A percentile compares a stretch with the other conserved stretches of the same genome.
phyloP scores from a whole-genome alignment of 495 filamentous ascomycete species.

The Penicillium bovifimosum region DNA sequence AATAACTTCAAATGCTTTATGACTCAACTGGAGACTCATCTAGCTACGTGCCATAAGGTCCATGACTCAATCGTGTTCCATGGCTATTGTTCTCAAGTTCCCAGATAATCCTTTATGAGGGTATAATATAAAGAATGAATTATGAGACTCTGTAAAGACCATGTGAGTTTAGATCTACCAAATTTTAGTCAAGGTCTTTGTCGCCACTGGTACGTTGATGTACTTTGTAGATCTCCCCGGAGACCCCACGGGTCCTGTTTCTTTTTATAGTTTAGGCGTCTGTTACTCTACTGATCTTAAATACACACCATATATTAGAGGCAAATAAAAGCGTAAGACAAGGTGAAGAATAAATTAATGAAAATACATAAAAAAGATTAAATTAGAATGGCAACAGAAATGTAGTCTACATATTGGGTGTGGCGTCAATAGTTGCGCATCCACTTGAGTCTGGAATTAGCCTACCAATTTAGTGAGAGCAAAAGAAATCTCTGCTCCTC shows the following conservation, averaged over 20 bases:
- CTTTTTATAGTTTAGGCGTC: conserved; percentile 3
- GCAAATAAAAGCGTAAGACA: too few relatives aligned
- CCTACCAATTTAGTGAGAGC: too few relatives aligned
- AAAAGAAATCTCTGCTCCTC: neutral
- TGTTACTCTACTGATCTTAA: neutral
- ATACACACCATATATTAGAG: too few relatives aligned
- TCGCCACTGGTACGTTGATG: neutral
- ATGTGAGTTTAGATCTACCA: neutral
- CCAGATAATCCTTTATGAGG: too few relatives aligned
- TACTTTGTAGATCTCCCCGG: neutral
- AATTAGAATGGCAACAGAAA: conserved; percentile 9
- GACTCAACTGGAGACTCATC: too few relatives aligned
- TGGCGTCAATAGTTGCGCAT: conserved; percentile 25
- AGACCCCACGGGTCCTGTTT: conserved; percentile 2
- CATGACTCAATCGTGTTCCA: too few relatives aligned
- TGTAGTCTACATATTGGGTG: conserved; percentile 4
- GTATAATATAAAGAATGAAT: too few relatives aligned
- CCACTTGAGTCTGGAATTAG: conserved; percentile 5
- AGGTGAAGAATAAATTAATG: conserved; percentile 12
- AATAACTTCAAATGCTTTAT: too few relatives aligned
- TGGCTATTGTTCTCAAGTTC: too few relatives aligned
- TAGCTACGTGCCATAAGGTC: too few relatives aligned
- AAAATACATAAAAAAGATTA: conserved; percentile 4
- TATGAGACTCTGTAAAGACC: too few relatives aligned
- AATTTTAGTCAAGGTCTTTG: neutral